Base-by-base conservation (phyloP, 2,329 filamentous ascomycete genomes). In the Pestalotiopsis sp. region DNA sequence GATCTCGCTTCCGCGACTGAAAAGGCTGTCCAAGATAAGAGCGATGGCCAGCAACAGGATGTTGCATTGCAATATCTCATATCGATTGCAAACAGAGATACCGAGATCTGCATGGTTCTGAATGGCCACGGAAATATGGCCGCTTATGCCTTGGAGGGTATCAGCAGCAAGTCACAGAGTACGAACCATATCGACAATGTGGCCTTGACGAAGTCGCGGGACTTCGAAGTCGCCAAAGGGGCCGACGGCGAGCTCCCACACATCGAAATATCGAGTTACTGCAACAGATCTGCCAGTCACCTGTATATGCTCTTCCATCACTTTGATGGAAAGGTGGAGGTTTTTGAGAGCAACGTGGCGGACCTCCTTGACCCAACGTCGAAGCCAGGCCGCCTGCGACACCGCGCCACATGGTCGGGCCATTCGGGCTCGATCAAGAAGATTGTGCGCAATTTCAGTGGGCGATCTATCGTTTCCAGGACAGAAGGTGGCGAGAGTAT, bases 141-240 rank as follows among this genome's bases (percentile, higher is more conserved):
- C 56, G 94, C 93, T 0, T 98, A 95, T 93, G 95, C 94, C 0
- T 82, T 99, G 68, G 95, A 98, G 78, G 95, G 95, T 75, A 88
- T 97, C 23, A 91, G 92, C 45, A 90, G 89, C 74, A 93, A 91
- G 75, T 83, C 86, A 39, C 89, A 88, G 72, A 89, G 88, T 69
- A 85, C 87, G 4, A 85, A 89, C 36, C 90, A 91, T 70, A 88
- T 95, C n/a, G 97, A 96, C 83, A 96, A 94, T 76, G 91, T 98
- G 73, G 90, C 93, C 1, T 93, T 97, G 75, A 88, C 95, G 31
- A 89, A 93, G 75, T 86, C 86, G 1, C 76, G 81, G 20, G 82
- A 86, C 67, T 82, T 90, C 49, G 82, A 85, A 49, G 84, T 85
- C 59, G 72, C 86, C n/a, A 78, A 75, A 12, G 72, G 71, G 31